phyloP scores from a whole-genome alignment of 176 grass and related monocot species.

The Triticum aestivum region DNA sequence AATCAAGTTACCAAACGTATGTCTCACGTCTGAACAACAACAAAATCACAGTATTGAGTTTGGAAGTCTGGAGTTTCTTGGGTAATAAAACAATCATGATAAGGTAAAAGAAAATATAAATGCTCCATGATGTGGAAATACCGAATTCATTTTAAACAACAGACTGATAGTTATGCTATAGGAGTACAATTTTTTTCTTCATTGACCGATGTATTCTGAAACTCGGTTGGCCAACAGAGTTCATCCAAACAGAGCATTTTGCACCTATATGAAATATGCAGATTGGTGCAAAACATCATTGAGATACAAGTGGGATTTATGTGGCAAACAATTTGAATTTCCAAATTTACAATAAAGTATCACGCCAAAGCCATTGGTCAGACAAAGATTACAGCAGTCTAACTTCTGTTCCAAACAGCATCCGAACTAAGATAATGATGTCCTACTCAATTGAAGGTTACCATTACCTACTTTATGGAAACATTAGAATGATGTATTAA shows the following conservation, averaged over 20 bases:
- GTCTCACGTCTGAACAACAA: background rate
- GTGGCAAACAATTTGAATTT: background rate
- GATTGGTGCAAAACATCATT: background rate
- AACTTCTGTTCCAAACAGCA: background rate
- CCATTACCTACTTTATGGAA: background rate
- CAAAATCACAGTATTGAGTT: background rate
- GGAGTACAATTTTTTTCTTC: background rate
- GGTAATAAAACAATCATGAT: background rate
- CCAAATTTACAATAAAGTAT: constrained; percentile 14
- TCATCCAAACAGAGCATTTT: background rate
- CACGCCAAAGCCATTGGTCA: too few species aligned
- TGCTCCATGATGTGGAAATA: background rate
- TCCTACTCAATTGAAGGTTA: background rate
- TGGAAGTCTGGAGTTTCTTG: background rate
- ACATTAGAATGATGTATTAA: background rate
- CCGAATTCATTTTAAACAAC: background rate
- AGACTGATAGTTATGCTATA: background rate
- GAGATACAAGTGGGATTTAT: background rate
- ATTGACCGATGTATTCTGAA: background rate
- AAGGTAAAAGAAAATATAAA: background rate
- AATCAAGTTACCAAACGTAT: background rate
- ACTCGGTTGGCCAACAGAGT: background rate
- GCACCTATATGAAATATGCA: background rate
- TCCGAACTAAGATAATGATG: background rate
- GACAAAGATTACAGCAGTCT: background rate